phyloP scores from a whole-genome alignment of 495 filamentous ascomycete genomes.

The Extremus antarcticus region DNA sequence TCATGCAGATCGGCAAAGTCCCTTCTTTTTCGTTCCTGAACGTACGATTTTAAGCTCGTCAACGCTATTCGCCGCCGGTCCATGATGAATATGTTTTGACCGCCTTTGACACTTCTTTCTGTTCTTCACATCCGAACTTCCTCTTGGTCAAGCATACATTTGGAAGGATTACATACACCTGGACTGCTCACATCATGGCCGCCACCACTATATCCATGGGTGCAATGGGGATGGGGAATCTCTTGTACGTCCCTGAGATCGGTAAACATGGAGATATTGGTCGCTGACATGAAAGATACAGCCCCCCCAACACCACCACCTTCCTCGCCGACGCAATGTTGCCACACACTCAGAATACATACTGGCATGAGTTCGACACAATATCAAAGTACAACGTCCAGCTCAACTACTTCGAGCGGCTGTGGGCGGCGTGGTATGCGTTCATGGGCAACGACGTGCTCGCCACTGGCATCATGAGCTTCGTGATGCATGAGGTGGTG shows the following conservation, averaged over 20 bases:
- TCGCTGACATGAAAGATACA: not conserved
- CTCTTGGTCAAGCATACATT: not conserved
- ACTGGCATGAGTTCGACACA: slow-evolving; percentile 75
- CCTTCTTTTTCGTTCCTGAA: too few species aligned
- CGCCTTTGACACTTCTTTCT: too few species aligned
- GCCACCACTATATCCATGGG: not conserved
- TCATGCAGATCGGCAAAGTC: too few species aligned
- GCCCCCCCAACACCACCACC: slow-evolving; percentile 9
- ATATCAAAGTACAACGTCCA: slow-evolving; percentile 79
- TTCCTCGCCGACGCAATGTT: slow-evolving; percentile 16
- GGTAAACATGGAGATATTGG: not conserved
- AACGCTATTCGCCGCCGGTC: too few species aligned
- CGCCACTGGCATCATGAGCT: slow-evolving; percentile 93
- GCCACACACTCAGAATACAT: slow-evolving; percentile 32
- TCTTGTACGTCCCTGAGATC: too few species aligned
- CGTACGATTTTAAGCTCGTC: too few species aligned
- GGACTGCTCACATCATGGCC: not conserved
- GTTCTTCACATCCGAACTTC: too few species aligned
- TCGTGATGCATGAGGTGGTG: slow-evolving; percentile 83
- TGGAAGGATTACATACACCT: too few species aligned
- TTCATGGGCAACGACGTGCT: slow-evolving; percentile 97
- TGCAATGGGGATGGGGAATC: too few species aligned
- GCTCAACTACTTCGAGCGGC: slow-evolving; percentile 68
- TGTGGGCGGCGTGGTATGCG: slow-evolving; percentile 96
- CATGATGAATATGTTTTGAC: too few species aligned